Base-by-base conservation (phyloP, 495 filamentous ascomycete genomes). In the Annulohypoxylon stygium region DNA sequence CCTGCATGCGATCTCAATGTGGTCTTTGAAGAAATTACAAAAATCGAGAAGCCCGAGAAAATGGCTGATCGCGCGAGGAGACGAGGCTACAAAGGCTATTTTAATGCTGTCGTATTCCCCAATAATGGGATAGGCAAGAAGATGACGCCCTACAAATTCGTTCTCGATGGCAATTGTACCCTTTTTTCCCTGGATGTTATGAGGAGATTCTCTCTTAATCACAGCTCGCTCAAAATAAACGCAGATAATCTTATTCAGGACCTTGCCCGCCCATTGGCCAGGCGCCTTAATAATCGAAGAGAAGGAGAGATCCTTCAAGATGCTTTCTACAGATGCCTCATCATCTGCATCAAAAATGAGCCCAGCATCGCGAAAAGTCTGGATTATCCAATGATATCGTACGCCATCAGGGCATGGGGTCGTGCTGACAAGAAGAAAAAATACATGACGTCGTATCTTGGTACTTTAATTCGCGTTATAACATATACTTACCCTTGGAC, bases 1-100 rank as follows among this genome's bases (percentile, higher is more conserved):
- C 69, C 59, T 30, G 75, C 69, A 12, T 75, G 70, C 59, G 57
- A 58, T 1, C 16, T 48, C 4, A 50, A 76, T 9, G 30, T 70
- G 4, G 34, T 68, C 58, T 33, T 60, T 23, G 30, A 66, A 30
- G 69, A 20, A 18, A 34, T 61, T 18, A 4, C 8, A 0, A 30
- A 36, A 18, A 12, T 33, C 7, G 61, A 54, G 36, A 30, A 36
- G 18, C 2, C 20, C 2, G 54, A 39, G 36, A 53, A 25, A 3
- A 23, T 16, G 34, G 26, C 23, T 25, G 61, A 10, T 11, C 23
- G 14, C 0, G 62, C 51, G 2, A 18, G 54, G 10, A 10, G 6
- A 14, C 1, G 54, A 16, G 4, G 10, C 12, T 73, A 61, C 12
- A 7, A 36, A 34, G 25, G 10, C 0, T 10, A n/a, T 10, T 69